phyloP scores from a whole-genome alignment of 352 stramenopile genomes.

The Globisporangium irregulare region DNA sequence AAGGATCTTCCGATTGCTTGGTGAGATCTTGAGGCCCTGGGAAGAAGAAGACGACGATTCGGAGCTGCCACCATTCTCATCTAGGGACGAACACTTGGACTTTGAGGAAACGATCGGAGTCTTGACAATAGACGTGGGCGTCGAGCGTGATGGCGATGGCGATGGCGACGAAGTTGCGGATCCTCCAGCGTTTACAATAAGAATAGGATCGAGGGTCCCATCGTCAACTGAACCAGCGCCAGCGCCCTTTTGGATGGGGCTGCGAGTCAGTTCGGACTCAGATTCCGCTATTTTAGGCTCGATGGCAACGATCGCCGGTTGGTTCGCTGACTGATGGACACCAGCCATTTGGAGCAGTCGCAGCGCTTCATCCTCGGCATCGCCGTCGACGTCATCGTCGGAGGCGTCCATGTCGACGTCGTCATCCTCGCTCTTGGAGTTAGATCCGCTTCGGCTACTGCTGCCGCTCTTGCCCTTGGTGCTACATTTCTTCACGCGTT shows the following conservation, averaged over 20 bases:
- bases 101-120: constrained; percentile 7
- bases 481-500: constrained; percentile 57
- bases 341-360: constrained; percentile 14
- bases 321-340: neutral
- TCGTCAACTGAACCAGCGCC: constrained; percentile 1
- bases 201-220: neutral
- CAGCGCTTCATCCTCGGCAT: constrained; percentile 9
- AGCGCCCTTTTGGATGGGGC: neutral
- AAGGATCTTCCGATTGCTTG: constrained; percentile 46
- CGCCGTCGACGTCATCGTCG: constrained; percentile 4
- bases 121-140: constrained; percentile 1
- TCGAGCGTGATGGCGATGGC: neutral
- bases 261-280: neutral
- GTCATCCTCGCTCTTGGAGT: constrained; percentile 3
- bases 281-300: constrained; percentile 10
- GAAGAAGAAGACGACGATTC: neutral
- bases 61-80: neutral
- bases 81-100: constrained; percentile 1
- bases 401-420: constrained; percentile 17
- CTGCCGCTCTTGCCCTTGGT: constrained; percentile 12
- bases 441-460: constrained; percentile 1
- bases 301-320: neutral
- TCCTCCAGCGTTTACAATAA: neutral
- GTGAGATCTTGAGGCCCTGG: constrained; percentile 36
- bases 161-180: neutral